Evolutionary conservation across 176 grass and related monocot genomes (phyloP), one percentile per base, ranked within the genome.

Genomic region (Pharus latifolius): DNA sequence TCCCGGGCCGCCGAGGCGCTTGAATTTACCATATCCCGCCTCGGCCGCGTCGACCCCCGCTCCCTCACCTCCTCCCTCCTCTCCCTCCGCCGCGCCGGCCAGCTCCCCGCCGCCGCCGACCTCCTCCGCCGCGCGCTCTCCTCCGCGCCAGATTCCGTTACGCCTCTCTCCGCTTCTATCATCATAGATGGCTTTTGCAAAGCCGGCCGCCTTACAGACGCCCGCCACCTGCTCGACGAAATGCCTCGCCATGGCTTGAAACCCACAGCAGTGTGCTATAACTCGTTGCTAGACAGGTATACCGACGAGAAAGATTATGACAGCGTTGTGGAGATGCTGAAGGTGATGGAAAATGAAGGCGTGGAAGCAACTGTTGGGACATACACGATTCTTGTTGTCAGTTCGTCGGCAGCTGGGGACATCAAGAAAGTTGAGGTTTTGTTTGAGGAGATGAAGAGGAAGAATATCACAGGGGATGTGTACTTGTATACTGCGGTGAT

Each of bases 131-230:
- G 73, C 24, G 86, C 88, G 3, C 24, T 88, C 14, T 10, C 59
- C 3, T 70, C 50, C 0, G 62, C 75, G 9, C 74, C 74, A 0
- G 43, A 64, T 0, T 78, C 81, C 28, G 38, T 94, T 11, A 83
- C 84, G 6, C 78, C 67, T 3, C 78, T 77, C 78, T 78, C 78
- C 2, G 78, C 72, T 5, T 80, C 78, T 0, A 28, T 86, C 8
- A 54, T 93, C 10, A 47, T 98, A 3, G 74, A 88, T 0, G 90
- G 83, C 0, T 62, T 94, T 16, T 94, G 90, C 68, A 93, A 98
- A 51, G 53, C 75, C 23, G 78, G 90, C 2, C 67, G 75, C 57
- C 7, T 76, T 4, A 50, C 27, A 1, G 48, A 55, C 18, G 95
- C 90, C 4, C 75, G 71, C 10, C n/a, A 51, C 4, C 56, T 86